Evolutionary conservation across 169 alveolate genomes (phyloP), one percentile per base, ranked within the genome.

Genomic region (Plasmodium cynomolgi): DNA sequence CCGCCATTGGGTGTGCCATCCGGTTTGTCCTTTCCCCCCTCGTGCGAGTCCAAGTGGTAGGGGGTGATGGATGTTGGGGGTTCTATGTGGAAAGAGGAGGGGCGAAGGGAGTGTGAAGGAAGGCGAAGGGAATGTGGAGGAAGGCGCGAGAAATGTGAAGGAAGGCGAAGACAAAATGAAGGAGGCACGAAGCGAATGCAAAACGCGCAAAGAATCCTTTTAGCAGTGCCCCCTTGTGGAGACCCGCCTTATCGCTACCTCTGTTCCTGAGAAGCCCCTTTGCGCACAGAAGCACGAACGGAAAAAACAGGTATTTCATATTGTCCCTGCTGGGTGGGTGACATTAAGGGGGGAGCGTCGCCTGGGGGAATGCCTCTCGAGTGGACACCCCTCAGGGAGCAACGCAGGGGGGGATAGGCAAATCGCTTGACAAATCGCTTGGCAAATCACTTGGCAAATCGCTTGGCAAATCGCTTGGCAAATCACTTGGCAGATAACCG

Each of bases 181-280:
- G 20, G 44, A 33, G 44, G 44, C 17, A 72, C 17, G 29, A 20
- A 26, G 47, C 41, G 33, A 33, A 33, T 34, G 23, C 20, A 33
- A 31, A 33, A 17, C 17, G 56, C 17, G 56, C 56, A 31, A 74
- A 72, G 33, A 23, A 29, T 23, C 33, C 37, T 23, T 20, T 47
- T 9, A 33, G 33, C 23, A 26, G 20, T 0, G 41, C 31, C 20
- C 39, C 44, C 13, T 62, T 68, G 33, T 72, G 39, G 23, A 7
- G 15, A 44, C 34, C 13, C 1, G 3, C 3, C 81, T 34, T 8
- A 15, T 50, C 15, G 44, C 62, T 88, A 88, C 94, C 94, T 88
- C 47, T 88, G 39, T 88, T 80, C 72, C 86, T 34, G 41, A 88
- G 44, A 58, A 88, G 54, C 33, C 88, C 88, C 7, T 88, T 88